Evolutionary conservation across 371 early-diverging fungal species (phyloP).

Genomic region (Actinomortierella ambigua): DNA sequence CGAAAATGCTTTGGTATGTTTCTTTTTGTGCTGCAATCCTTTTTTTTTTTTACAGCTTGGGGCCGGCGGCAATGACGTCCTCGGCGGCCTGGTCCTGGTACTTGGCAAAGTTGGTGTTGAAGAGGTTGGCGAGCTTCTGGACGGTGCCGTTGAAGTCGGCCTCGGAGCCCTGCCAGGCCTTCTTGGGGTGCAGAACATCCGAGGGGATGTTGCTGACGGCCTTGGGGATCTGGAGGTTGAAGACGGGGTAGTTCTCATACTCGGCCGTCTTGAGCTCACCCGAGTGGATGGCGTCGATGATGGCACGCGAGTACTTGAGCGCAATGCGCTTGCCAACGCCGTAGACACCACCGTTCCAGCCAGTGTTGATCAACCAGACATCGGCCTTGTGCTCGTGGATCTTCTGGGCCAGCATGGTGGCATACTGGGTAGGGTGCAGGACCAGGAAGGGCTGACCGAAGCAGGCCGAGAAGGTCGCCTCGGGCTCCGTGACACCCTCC

Average conservation of each 20-base stretch:
- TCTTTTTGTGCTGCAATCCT: too few species aligned
- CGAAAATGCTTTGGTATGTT: too few species aligned
- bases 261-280: slow-evolving; percentile 89
- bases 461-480: slow-evolving; percentile 95
- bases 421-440: slow-evolving; percentile 96
- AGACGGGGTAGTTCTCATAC: slow-evolving; percentile 83
- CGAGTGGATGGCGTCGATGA: slow-evolving; percentile 96
- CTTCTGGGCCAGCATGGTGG: slow-evolving; percentile 97
- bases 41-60: slow-evolving; percentile 43
- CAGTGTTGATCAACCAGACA: slow-evolving; percentile 98
- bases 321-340: slow-evolving; percentile 93
- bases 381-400: slow-evolving; percentile 89
- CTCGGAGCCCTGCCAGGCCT: slow-evolving; percentile 83
- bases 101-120: slow-evolving; percentile 89
- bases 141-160: slow-evolving; percentile 74
- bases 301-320: slow-evolving; percentile 96
- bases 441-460: slow-evolving; percentile 97
- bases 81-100: slow-evolving; percentile 83
- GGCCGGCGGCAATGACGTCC: slow-evolving; percentile 82
- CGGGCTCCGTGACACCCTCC: slow-evolving; percentile 93
- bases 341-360: slow-evolving; percentile 96
- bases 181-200: slow-evolving; percentile 88
- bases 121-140: slow-evolving; percentile 82
- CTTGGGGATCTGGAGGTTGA: slow-evolving; percentile 90
- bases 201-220: slow-evolving; percentile 77